phyloP scores from a whole-genome alignment of 257 asterid genomes.

The Hygrophila difformis region DNA sequence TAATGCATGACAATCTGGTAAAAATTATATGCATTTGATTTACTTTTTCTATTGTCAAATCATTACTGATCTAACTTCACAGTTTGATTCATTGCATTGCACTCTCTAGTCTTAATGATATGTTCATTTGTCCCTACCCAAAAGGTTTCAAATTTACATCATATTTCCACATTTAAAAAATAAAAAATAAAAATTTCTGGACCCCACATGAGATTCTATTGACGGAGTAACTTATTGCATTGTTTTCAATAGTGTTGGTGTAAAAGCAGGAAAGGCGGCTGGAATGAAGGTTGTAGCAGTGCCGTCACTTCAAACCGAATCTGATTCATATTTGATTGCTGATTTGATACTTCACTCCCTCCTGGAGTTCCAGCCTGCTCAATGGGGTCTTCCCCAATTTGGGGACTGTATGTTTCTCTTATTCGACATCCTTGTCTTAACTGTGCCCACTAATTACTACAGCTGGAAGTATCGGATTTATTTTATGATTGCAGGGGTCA shows the following conservation, averaged over 20 bases:
- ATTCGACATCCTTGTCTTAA: not conserved
- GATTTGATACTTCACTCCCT: constrained; percentile 65
- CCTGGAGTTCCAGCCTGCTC: constrained; percentile 57
- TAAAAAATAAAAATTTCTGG: no score
- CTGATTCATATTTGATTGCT: constrained; percentile 47
- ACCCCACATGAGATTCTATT: not conserved
- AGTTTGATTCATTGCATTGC: no score
- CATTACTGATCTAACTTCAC: no score
- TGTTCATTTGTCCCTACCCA: not conserved
- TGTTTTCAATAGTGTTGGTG: constrained; percentile 56
- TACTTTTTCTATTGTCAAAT: no score
- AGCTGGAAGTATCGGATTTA: not conserved
- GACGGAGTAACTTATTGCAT: not conserved
- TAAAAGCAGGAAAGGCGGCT: constrained; percentile 89
- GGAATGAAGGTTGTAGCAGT: constrained; percentile 84
- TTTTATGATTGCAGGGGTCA: constrained; percentile 46
- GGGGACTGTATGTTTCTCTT: constrained; percentile 48
- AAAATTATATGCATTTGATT: not conserved
- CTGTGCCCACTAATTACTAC: constrained; percentile 7
- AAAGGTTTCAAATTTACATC: not conserved
- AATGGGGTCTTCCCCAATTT: constrained; percentile 89
- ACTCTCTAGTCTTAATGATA: not conserved
- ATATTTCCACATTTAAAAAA: constrained; percentile 4
- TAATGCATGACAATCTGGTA: not conserved
- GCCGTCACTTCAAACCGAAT: constrained; percentile 59